A percentile compares a stretch with the other conserved stretches of the same genome.
These are phyloP conservation scores for Fraxinus cuspidata DNA, from an alignment of 257 asterid genomes.

Conservation along the genomic window DNA sequence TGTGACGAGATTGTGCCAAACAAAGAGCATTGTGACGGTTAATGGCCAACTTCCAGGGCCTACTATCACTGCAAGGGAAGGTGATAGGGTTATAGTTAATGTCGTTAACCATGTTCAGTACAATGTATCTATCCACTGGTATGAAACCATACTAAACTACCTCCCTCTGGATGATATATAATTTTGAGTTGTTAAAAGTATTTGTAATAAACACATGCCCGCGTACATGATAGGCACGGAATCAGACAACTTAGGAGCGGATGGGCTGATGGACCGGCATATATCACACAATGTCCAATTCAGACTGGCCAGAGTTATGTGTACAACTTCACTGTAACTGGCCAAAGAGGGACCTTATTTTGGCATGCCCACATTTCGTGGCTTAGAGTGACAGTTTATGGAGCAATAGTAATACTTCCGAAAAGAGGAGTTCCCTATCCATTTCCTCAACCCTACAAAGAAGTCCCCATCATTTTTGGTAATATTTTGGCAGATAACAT, in stretches of 20 bases:
- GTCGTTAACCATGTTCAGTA: slow-evolving; percentile 57
- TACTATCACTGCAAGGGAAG: slow-evolving; percentile 61
- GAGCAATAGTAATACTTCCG: slow-evolving; percentile 64
- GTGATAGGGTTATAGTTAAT: slow-evolving; percentile 54
- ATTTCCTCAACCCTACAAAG: slow-evolving; percentile 55
- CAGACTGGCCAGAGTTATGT: slow-evolving; percentile 61
- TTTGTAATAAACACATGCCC: not conserved
- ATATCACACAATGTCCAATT: slow-evolving; percentile 66
- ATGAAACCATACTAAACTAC: not conserved
- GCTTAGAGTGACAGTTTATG: slow-evolving; percentile 63
- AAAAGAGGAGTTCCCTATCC: slow-evolving; percentile 50
- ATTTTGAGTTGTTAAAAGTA: not conserved
- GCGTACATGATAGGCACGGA: slow-evolving; percentile 50
- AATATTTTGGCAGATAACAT: not conserved
- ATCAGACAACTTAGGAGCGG: slow-evolving; percentile 59
- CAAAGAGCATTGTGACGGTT: slow-evolving; percentile 62
- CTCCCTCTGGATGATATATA: not conserved
- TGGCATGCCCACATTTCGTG: slow-evolving; percentile 80
- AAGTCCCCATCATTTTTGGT: slow-evolving; percentile 59
- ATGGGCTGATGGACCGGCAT: slow-evolving; percentile 77
- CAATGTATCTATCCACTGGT: slow-evolving; percentile 67
- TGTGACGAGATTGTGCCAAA: slow-evolving; percentile 56
- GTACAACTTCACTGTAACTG: slow-evolving; percentile 55
- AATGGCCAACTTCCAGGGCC: slow-evolving; percentile 74
- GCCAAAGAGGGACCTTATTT: slow-evolving; percentile 65